Evolutionary conservation across 192 early-diverging fungal species (phyloP).

Genomic region (Chytriomyces confervae): DNA sequence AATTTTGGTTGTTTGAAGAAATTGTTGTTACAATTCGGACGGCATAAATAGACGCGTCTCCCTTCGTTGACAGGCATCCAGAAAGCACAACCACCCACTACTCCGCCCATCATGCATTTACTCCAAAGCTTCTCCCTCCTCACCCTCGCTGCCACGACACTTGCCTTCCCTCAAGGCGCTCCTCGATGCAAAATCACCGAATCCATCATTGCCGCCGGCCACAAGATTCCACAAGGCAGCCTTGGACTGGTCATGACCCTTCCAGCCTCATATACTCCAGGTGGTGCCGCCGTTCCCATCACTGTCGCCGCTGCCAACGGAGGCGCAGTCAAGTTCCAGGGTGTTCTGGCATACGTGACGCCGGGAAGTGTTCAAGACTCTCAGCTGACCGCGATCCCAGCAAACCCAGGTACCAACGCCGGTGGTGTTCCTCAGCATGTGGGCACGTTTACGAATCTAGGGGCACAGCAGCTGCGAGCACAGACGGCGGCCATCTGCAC

Average conservation of each 20-base stretch:
- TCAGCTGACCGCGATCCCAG: conserved; percentile 1
- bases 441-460: conserved; percentile 4
- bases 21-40: too few species aligned
- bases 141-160: too few species aligned
- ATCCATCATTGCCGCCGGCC: not conserved
- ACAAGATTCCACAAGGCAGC: not conserved
- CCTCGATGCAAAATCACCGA: conserved; percentile 20
- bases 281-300: conserved; percentile 23
- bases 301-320: not conserved
- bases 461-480: conserved; percentile 40
- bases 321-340: not conserved
- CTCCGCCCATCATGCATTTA: too few species aligned
- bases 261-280: conserved; percentile 29
- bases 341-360: conserved; percentile 44
- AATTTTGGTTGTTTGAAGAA: too few species aligned
- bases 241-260: not conserved
- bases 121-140: too few species aligned
- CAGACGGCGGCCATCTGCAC: conserved; percentile 42
- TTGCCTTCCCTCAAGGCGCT: conserved; percentile 18
- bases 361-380: conserved; percentile 31
- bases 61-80: too few species aligned
- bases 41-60: too few species aligned
- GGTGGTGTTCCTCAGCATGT: not conserved
- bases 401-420: not conserved
- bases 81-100: too few species aligned